These are phyloP conservation scores for Alternaria incomplexa DNA, from an alignment of 2,329 filamentous ascomycete genomes.

Conservation along the genomic window DNA sequence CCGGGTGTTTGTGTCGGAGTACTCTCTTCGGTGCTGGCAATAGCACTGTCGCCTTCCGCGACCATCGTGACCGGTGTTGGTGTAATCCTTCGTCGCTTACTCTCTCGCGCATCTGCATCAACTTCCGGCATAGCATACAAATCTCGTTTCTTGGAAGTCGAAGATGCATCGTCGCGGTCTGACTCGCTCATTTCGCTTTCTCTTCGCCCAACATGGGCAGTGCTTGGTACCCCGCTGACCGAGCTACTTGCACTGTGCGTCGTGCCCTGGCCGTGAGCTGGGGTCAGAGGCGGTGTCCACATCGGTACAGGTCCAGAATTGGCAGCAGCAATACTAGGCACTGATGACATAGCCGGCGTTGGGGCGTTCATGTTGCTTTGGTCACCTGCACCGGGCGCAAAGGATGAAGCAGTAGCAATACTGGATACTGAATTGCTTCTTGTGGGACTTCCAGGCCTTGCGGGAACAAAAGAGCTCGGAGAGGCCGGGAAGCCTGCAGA, in stretches of 20 bases:
- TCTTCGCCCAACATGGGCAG: slow-evolving; percentile 23
- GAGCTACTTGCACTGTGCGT: slow-evolving; percentile 62
- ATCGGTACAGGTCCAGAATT: slow-evolving; percentile 72
- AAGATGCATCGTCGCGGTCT: slow-evolving; percentile 40
- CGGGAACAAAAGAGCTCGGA: slow-evolving; percentile 60
- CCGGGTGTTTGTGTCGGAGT: slow-evolving; percentile 30
- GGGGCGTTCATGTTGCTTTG: slow-evolving; percentile 70
- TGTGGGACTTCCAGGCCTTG: slow-evolving; percentile 76
- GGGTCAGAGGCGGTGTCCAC: slow-evolving; percentile 90
- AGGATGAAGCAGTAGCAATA: slow-evolving; percentile 69
- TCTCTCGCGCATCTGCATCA: slow-evolving; percentile 41
- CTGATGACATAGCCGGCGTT: slow-evolving; percentile 75
- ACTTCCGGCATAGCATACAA: slow-evolving; percentile 45
- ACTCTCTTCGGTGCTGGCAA: slow-evolving; percentile 41
- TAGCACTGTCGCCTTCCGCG: slow-evolving; percentile 31
- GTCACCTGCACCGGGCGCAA: slow-evolving; percentile 46
- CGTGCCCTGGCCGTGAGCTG: slow-evolving; percentile 55
- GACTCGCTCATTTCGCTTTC: slow-evolving; percentile 47
- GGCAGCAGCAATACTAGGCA: slow-evolving; percentile 77
- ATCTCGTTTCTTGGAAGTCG: slow-evolving; percentile 45
- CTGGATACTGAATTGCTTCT: slow-evolving; percentile 88
- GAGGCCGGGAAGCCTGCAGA: slow-evolving; percentile 64
- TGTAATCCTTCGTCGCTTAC: slow-evolving; percentile 55
- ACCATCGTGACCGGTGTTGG: slow-evolving; percentile 51
- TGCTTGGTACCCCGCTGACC: slow-evolving; percentile 58